Percentiles rank a stretch among this genome's conserved stretches.
phyloP scores from a whole-genome alignment of 768 basidiomycete genomes.

The Panellus pusillus region DNA sequence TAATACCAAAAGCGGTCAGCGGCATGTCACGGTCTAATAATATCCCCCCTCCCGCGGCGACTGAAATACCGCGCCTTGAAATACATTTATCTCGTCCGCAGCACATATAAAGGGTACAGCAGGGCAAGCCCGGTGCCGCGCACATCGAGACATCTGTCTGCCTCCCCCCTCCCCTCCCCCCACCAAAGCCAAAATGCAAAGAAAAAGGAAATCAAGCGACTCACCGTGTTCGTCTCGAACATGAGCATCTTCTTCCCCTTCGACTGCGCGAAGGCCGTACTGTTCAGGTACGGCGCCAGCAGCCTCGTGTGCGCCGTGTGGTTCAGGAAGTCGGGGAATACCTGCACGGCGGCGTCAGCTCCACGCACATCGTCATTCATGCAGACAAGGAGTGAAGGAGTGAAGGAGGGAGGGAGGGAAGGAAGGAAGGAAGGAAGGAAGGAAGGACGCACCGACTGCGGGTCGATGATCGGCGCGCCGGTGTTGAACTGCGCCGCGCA shows the following conservation, averaged over 20 bases:
- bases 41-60: no score
- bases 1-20: no score
- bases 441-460: constrained; percentile 7
- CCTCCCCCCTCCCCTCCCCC: no score
- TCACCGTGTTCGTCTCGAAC: constrained; percentile 18
- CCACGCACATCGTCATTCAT: no score
- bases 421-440: background rate
- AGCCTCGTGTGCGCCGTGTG: constrained; percentile 9
- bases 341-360: background rate
- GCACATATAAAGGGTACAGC: background rate
- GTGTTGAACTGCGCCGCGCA: constrained; percentile 18
- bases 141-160: no score
- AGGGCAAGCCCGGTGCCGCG: no score
- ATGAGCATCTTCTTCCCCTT: constrained; percentile 11
- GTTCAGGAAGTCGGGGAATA: constrained; percentile 13
- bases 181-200: no score
- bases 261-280: constrained; percentile 7
- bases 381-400: no score
- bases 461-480: constrained; percentile 12
- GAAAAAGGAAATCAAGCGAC: background rate
- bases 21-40: no score
- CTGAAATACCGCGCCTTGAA: no score
- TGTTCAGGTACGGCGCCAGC: constrained; percentile 12
- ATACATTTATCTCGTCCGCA: no score
- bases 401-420: background rate